Evolutionary conservation across 1,284 basidiomycete species (phyloP).

Genomic region (Ganoderma lucidum): DNA sequence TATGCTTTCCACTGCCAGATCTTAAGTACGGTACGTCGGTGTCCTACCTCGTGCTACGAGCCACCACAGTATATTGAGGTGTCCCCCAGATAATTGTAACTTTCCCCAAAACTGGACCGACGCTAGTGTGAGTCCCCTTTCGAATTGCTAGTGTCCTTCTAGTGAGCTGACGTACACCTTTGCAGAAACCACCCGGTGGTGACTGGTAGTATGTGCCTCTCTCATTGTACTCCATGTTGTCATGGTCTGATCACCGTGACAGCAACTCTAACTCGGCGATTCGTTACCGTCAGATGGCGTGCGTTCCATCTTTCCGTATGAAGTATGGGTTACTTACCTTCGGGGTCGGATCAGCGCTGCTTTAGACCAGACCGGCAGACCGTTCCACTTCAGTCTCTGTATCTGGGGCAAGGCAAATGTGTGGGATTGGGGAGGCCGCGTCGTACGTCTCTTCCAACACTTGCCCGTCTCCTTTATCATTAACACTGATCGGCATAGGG

Average conservation of each 20-base stretch:
- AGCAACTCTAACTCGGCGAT: constrained; percentile 65
- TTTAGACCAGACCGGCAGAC: constrained; percentile 46
- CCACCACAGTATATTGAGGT: not conserved
- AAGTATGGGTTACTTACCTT: constrained; percentile 1
- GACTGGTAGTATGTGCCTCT: constrained; percentile 58
- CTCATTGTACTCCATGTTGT: not conserved
- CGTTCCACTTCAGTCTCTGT: constrained; percentile 58
- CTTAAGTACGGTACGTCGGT: constrained; percentile 57
- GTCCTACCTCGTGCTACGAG: not conserved
- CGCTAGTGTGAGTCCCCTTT: constrained; percentile 40
- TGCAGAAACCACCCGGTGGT: constrained; percentile 48
- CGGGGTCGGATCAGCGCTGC: constrained; percentile 45
- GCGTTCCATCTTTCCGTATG: constrained; percentile 31
- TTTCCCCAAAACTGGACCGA: constrained; percentile 62
- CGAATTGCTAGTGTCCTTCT: not conserved
- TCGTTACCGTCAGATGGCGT: constrained; percentile 64
- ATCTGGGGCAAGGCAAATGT: constrained; percentile 61
- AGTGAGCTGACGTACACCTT: not conserved
- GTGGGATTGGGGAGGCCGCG: constrained; percentile 62
- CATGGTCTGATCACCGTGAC: not conserved
- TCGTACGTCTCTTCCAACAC: constrained; percentile 43
- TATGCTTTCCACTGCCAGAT: constrained; percentile 36
- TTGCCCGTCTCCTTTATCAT: not conserved
- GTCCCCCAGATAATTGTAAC: constrained; percentile 59
- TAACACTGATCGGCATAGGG: constrained; percentile 43